Evolutionary conservation across 1,284 basidiomycete species (phyloP), one percentile per base, ranked within the genome.

Genomic region (Porogramme epimiltina): DNA sequence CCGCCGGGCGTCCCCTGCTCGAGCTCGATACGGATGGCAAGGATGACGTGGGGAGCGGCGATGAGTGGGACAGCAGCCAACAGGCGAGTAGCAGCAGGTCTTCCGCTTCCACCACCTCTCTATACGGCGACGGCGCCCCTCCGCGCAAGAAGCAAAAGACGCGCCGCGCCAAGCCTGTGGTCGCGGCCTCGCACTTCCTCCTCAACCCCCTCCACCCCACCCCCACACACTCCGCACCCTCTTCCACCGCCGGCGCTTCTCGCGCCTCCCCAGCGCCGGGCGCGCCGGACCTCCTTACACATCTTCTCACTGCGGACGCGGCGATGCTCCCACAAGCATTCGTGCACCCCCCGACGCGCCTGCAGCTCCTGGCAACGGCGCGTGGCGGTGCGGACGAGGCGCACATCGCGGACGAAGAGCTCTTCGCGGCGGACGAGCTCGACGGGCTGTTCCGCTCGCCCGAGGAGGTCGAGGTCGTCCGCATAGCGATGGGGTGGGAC

Each of bases 331-430:
- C 59, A 37, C 66, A 66, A 24, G 59, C 58, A 16, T 68, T 67
- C 61, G 16, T 56, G 22, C 52, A 52, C 8, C 63, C 73, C 22
- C 86, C 82, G 2, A 82, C 83, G 3, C 84, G 87, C 33, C 74
- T 89, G 15, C 83, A 89, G 60, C 66, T 83, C 18, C 75, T 90
- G 24, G 67, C 73, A 0, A 68, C 73, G 10, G 70, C 73, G 34
- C 79, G 84, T 38, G 81, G 84, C 45, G 81, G 80, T 4, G 72
- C 73, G 22, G 65, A 67, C 4, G 73, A 73, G 31, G 56, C 62
- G 8, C 49, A 64, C 23, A 67, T 79, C 19, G 47, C 59, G 4
- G 77, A 78, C 47, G 74, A 79, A 25, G 77, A 79, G 43, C 63
- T 78, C 37, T 78, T 78, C 44, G 66, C 62, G 8, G 66, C 69